Percentiles rank a stretch among this genome's conserved stretches.
These are phyloP conservation scores for Rhodomyrtus tomentosa DNA, from an alignment of 345 rosid genomes.

Conservation along the genomic window DNA sequence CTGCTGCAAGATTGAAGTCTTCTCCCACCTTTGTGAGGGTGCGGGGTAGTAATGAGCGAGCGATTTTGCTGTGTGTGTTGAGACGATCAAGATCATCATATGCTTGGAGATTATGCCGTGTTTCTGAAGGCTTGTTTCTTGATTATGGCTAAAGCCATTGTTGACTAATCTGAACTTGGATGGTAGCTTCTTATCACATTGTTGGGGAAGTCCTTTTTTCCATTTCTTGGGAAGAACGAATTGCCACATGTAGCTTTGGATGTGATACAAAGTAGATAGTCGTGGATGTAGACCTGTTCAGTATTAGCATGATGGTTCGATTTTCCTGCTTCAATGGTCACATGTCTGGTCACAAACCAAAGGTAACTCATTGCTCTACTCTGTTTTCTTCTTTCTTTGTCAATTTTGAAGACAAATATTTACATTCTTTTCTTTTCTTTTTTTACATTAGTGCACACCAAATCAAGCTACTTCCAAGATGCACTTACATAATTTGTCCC, in stretches of 20 bases:
- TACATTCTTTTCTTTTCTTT: not conserved
- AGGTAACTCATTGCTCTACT: conserved; percentile 27
- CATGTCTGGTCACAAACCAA: conserved; percentile 35
- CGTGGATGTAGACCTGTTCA: conserved; percentile 24
- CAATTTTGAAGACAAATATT: not conserved
- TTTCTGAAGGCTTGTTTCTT: conserved; percentile 73
- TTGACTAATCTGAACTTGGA: conserved; percentile 14
- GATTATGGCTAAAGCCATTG: conserved; percentile 81
- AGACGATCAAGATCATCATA: conserved; percentile 74
- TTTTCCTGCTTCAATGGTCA: conserved; percentile 81
- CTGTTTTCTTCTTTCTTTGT: not conserved
- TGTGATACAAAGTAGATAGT: not conserved
- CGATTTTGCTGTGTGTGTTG: conserved; percentile 39
- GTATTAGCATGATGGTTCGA: conserved; percentile 51
- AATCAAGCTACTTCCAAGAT: not conserved
- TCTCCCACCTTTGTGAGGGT: conserved; percentile 96
- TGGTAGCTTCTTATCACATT: not conserved
- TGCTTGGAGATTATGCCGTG: conserved; percentile 88
- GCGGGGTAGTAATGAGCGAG: conserved; percentile 62
- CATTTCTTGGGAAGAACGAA: not conserved
- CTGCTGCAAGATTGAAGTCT: conserved; percentile 44
- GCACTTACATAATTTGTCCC: not conserved
- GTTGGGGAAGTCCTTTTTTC: not conserved
- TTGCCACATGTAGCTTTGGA: not conserved
- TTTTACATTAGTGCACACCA: not conserved